Base-by-base conservation (phyloP, 1,139 yeast genomes). In the Saccharomyces hybrid region DNA sequence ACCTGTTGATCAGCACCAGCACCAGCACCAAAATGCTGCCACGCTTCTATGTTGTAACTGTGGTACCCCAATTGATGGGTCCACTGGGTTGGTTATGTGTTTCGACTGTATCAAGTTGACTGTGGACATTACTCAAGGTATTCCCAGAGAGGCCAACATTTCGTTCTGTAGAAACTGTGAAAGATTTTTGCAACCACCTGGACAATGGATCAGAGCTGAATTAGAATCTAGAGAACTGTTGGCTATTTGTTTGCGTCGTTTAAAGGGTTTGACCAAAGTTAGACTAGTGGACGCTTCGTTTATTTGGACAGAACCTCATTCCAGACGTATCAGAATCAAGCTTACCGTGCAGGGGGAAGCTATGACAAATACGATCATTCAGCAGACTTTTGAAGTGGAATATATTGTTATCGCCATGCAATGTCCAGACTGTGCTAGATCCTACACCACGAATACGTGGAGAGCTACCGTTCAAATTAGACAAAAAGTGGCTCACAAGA, bases 241-340 rank as follows among this genome's bases (percentile, higher is more conserved):
- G 61, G 98, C 99, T 1, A 74, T 95, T 52, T 88, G 98, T 76
- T 76, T 93, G 63, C 83, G 95, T 71, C 81, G 95, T 70, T 78
- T 95, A 63, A 88, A 86, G 65, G 99, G 99, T 54, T 78, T 95
- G 63, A 85, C 82, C 61, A 90, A 89, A 66, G 95, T 91, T 52
- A 79, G 99, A 62, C 78, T 93, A 57, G 83, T 91, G 32, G 99
- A 95, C 75, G 99, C 99, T 5, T 81, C 91, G 4, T 93, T 93
- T 66, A 84, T 93, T 59, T 93, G 99, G 99, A 93, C 99, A 0
- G 99, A 93, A 73, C 99, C 99, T 1, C 99, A 93, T 72, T 91
- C 98, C 28, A 84, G 99, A 71, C 84, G 99, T 78, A 82, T 93
- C 61, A 82, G 91, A 70, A 82, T 93, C 60, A 91, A 90, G 68